Base-by-base conservation (phyloP, 2,329 filamentous ascomycete genomes). In the Fusarium penzigii region DNA sequence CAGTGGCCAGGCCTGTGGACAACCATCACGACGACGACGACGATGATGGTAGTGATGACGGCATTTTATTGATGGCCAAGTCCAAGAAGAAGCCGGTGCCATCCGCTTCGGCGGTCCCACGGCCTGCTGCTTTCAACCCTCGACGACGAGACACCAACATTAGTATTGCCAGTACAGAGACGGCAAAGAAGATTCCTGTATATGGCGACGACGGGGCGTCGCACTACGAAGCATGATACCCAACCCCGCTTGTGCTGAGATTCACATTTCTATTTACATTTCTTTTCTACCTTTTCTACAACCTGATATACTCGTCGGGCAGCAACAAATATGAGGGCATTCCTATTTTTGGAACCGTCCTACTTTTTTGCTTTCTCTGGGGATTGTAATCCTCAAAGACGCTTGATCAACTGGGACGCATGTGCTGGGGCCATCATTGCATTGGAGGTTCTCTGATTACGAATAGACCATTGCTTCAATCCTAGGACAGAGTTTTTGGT, bases 141-240 rank as follows among this genome's bases (percentile, higher is more conserved):
- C 73, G 72, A 53, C 75, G 83, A 51, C 77, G 84, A 32, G 81
- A 83, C 58, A 86, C 83, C 48, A 83, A 84, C 59, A 80, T 79
- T 2, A 85, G 81, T 58, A 79, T 82, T 29, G 80, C 78, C 32
- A 86, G 83, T 64, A 84, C 81, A 1, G 84, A 86, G 60, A 87
- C 84, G 41, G 84, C 84, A 39, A 86, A 85, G 71, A 84, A 84
- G 65, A 65, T 83, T 16, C 57, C 71, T 39, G 62, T 74, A 45
- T 67, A 72, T 54, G 69, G 68, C 53, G 71, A 69, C 56, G 67
- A 68, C 55, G 56, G 58, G 52, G 55, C 44, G 57, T 62, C 59
- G 29, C 53, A 56, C 41, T 63, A 61, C 53, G 63, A 65, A 57
- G 42, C 51, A 57, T 65, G 56, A 65, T 62, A 59, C 59, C 62